Conservation (phyloP, 2,329 filamentous ascomycete species). For the Colletotrichum scovillei region DNA sequence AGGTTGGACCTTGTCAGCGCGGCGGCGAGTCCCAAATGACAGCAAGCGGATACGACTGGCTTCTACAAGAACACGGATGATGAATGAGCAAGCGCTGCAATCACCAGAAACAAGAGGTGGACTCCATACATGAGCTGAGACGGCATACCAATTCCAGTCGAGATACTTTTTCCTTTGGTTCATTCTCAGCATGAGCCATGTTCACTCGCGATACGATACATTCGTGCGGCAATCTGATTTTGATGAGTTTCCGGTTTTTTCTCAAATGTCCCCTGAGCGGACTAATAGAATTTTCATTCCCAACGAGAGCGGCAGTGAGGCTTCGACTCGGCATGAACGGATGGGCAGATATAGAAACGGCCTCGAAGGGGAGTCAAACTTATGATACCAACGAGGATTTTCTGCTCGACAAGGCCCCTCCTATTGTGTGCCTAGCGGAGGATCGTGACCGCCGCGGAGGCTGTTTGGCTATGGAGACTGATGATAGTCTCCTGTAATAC, state of each 20-base stretch:
- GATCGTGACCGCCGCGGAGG: background rate
- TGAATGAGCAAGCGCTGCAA: constrained; percentile 3
- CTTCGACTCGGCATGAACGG: constrained; percentile 21
- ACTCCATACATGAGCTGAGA: background rate
- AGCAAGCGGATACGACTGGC: constrained; percentile 3
- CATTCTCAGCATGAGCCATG: constrained; percentile 16
- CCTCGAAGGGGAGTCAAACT: constrained; percentile 20
- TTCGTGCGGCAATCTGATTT: constrained; percentile 18
- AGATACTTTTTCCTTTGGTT: constrained; percentile 3
- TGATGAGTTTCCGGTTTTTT: background rate
- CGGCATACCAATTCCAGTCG: constrained; percentile 16
- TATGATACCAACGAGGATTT: constrained; percentile 5
- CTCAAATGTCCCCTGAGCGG: constrained; percentile 14
- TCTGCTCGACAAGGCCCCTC: constrained; percentile 8
- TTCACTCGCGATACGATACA: background rate
- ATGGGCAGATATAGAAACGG: constrained; percentile 11
- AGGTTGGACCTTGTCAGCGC: too few relatives aligned
- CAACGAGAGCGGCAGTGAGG: constrained; percentile 12
- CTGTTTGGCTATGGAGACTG: constrained; percentile 25
- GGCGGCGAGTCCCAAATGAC: background rate
- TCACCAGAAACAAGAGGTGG: background rate
- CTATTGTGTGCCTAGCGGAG: constrained; percentile 7
- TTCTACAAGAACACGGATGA: constrained; percentile 19
- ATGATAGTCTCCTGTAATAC: constrained; percentile 31
- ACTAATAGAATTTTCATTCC: constrained; percentile 21